Evolutionary conservation across 1,284 basidiomycete genomes (phyloP).

Genomic region (Stereum hirsutum): DNA sequence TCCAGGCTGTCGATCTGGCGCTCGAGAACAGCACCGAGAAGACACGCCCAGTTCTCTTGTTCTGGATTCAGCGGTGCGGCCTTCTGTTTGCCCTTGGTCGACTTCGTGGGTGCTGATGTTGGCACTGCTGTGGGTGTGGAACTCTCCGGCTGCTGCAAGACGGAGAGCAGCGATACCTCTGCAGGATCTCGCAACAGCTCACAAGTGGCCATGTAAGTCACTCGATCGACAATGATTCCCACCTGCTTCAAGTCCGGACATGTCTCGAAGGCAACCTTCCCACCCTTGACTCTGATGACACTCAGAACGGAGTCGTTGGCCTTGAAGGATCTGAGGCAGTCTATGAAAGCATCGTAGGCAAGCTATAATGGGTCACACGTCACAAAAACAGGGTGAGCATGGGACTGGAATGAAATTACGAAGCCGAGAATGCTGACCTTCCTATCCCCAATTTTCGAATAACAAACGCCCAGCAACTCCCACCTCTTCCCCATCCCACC

Average conservation of each 20-base stretch:
- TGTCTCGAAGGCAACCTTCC: conserved; percentile 25
- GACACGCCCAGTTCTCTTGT: conserved; percentile 10
- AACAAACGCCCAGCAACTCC: conserved; percentile 74
- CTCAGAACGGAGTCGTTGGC: conserved; percentile 31
- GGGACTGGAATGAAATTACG: not conserved
- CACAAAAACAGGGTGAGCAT: too few relatives aligned
- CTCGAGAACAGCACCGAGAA: conserved; percentile 50
- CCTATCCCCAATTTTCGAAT: conserved; percentile 63
- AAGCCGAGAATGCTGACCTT: conserved; percentile 33
- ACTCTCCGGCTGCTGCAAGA: conserved; percentile 11
- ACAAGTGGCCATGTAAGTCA: conserved; percentile 55
- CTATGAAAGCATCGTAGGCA: conserved; percentile 48
- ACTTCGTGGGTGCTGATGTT: too few relatives aligned
- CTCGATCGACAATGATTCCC: conserved; percentile 46
- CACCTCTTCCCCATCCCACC: conserved; percentile 61
- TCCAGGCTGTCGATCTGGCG: conserved; percentile 49
- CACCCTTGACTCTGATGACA: conserved; percentile 20
- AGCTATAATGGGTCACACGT: conserved; percentile 38
- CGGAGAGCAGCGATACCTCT: conserved; percentile 33
- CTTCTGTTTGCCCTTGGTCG: too few relatives aligned
- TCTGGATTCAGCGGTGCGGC: conserved; percentile 1
- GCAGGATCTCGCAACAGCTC: conserved; percentile 46
- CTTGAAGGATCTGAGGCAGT: conserved; percentile 45
- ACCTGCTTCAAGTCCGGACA: conserved; percentile 41
- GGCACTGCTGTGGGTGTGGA: too few relatives aligned